phyloP scores from a whole-genome alignment of 148 eudicot genomes.

The Drosera capensis region DNA sequence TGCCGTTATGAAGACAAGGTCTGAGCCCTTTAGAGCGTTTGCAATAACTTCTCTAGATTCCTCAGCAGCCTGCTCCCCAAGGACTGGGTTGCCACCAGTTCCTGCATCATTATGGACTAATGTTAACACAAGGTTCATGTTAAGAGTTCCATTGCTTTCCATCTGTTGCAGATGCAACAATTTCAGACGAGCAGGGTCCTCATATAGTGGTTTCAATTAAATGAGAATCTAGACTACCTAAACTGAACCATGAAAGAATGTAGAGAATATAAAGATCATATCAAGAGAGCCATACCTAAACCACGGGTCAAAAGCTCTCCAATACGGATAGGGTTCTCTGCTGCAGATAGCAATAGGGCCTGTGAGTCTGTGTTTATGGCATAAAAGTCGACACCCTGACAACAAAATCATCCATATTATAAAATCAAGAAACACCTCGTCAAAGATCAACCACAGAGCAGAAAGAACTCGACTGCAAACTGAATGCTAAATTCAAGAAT shows the following conservation, averaged over 20 bases:
- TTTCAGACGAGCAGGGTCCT: no score
- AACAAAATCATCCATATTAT: constrained; percentile 12
- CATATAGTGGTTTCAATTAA: no score
- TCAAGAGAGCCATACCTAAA: constrained; percentile 43
- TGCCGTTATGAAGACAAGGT: constrained; percentile 96
- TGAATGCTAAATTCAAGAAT: no score
- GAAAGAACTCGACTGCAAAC: no score
- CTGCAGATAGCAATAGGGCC: constrained; percentile 75
- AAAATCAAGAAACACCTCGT: no score
- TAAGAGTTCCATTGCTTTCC: background rate
- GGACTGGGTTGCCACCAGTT: constrained; percentile 85
- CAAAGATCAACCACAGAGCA: no score
- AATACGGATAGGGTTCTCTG: constrained; percentile 81
- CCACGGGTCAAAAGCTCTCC: constrained; percentile 99
- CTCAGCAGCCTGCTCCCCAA: constrained; percentile 98
- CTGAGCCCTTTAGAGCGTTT: constrained; percentile 80
- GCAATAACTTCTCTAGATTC: constrained; percentile 88
- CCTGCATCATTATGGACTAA: constrained; percentile 37
- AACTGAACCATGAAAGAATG: no score
- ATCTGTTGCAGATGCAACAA: no score
- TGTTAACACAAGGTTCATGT: constrained; percentile 7
- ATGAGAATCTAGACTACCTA: no score
- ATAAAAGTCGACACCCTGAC: constrained; percentile 92
- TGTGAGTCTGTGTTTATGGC: constrained; percentile 98
- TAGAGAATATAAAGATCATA: background rate